Conservation (phyloP, 495 filamentous ascomycete species). For the Lasiosphaeria miniovina region DNA sequence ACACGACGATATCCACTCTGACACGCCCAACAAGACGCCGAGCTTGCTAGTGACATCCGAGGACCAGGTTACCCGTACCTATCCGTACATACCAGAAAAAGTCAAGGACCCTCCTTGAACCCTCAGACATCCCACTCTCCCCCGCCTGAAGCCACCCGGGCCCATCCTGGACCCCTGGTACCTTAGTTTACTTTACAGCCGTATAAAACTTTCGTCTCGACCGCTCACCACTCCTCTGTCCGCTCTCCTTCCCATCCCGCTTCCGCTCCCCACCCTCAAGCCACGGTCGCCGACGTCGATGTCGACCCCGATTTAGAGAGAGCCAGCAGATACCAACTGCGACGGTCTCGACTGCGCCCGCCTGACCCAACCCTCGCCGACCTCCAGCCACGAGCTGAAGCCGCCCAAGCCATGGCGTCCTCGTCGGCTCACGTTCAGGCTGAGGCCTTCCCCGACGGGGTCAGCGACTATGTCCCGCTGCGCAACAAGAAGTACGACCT, state of each 20-base stretch:
- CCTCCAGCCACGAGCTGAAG: constrained; percentile 11
- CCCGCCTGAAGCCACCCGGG: constrained; percentile 18
- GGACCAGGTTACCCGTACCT: no score
- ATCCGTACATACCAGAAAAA: no score
- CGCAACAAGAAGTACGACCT: constrained; percentile 44
- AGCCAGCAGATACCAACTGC: background rate
- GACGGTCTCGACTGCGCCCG: background rate
- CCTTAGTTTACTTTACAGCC: constrained; percentile 8
- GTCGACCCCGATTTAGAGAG: constrained; percentile 1
- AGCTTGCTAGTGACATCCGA: no score
- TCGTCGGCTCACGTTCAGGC: constrained; percentile 33
- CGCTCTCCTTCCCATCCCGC: constrained; percentile 7
- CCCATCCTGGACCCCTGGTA: constrained; percentile 11
- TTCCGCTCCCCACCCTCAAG: constrained; percentile 5
- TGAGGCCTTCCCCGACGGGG: constrained; percentile 46
- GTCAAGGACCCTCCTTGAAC: background rate
- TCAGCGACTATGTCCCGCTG: constrained; percentile 47
- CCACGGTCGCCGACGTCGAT: constrained; percentile 10
- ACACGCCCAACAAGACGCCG: no score
- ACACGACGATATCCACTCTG: no score
- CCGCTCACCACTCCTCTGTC: constrained; percentile 8
- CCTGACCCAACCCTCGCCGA: background rate
- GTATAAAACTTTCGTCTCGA: constrained; percentile 26
- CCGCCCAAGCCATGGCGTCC: constrained; percentile 39
- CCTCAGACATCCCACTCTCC: constrained; percentile 12